These are phyloP conservation scores for Acacia melanoxylon DNA, from an alignment of 306 rosid species.

Conservation along the genomic window DNA sequence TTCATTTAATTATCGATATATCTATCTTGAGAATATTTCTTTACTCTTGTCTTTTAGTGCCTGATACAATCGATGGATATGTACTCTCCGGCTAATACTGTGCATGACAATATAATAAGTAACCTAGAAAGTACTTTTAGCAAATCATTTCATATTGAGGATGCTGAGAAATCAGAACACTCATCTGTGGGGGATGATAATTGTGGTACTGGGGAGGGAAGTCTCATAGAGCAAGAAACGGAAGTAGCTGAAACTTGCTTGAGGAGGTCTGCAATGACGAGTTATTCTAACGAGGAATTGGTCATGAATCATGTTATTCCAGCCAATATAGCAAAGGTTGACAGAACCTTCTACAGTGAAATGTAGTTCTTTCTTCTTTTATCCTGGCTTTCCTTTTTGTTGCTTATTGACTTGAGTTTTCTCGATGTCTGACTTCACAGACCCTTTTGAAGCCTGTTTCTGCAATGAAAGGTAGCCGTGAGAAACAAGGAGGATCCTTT, in stretches of 20 bases:
- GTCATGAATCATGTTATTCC: background rate
- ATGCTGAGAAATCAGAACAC: background rate
- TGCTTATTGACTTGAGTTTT: slow-evolving; percentile 8
- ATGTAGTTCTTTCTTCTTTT: background rate
- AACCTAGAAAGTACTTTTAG: background rate
- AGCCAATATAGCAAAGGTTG: background rate
- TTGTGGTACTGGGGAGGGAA: background rate
- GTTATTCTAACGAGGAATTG: background rate
- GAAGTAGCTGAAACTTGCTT: background rate
- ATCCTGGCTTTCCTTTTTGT: background rate
- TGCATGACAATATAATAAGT: background rate
- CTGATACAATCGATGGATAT: background rate
- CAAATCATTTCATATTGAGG: background rate
- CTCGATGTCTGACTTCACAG: slow-evolving; percentile 21
- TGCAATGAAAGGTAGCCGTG: slow-evolving; percentile 82
- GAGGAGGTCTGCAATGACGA: background rate
- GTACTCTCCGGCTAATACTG: background rate
- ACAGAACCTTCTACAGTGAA: background rate
- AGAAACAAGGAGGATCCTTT: slow-evolving; percentile 35
- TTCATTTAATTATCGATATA: background rate
- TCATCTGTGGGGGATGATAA: background rate
- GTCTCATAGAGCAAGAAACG: background rate
- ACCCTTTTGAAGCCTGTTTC: slow-evolving; percentile 62
- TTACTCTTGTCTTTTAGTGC: background rate
- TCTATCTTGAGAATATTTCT: background rate